Evolutionary conservation across 2,329 filamentous ascomycete species (phyloP), one percentile per base, ranked within the genome.

Genomic region (Phyllosticta citriasiana): DNA sequence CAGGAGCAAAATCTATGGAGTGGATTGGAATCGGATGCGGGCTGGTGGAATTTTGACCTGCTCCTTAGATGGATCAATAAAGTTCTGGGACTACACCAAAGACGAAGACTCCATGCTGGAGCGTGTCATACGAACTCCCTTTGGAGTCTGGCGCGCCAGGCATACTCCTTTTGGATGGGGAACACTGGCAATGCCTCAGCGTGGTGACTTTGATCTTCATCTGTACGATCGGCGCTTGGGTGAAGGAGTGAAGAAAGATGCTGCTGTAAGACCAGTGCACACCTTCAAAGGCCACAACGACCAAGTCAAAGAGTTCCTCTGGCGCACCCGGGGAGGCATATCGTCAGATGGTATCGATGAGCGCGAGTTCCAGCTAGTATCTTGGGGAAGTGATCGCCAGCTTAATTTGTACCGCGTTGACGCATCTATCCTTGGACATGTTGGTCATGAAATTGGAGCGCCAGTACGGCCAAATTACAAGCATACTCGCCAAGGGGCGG

Each of bases 161-260:
- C 91, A 97, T 70, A 95, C 92, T 0, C 92, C 92, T 0, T 97
- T 97, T 71, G 91, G 91, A 30, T 85, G 83, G 73, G 92, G 92
- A 4, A 77, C 97, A 19, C 77, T 97, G 58, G 91, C 90, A 27
- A 96, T 97, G 89, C 91, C 93, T 1, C 91, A 97, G 72, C 89
- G 90, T 66, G 89, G 90, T 58, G 91, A 92, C 35, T 89, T 88
- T 47, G 84, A 92, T 65, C 79, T 97, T 19, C 91, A 94, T 74
- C 80, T 97, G 1, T 97, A 95, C 71, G 89, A 93, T 67, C 82
- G 86, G 19, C 78, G 82, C 53, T 70, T 74, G 30, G 70, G 70
- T 52, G 77, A 78, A 63, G 75, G 75, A 16, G 76, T 75, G 4
- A 77, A 78, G 1, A 70, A 64, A 59, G 63, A 73, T 65, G 65